Evolutionary conservation across 1,284 basidiomycete genomes (phyloP).

Genomic region (Mycena citricolor): DNA sequence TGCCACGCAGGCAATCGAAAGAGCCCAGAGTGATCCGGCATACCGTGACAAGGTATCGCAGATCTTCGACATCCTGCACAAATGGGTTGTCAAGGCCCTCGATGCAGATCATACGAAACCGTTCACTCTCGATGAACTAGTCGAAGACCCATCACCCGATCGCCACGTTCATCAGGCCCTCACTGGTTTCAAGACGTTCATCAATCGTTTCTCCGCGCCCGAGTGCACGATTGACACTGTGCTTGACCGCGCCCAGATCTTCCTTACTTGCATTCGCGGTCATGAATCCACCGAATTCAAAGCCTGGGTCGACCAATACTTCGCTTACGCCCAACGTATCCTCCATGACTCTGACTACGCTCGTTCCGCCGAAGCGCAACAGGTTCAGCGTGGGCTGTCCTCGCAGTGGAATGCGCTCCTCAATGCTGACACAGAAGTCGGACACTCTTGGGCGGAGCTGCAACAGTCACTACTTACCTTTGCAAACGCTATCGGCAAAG

Average conservation of each 20-base stretch:
- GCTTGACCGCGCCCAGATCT: constrained; percentile 32
- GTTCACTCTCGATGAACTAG: constrained; percentile 50
- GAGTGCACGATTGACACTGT: constrained; percentile 22
- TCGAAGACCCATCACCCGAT: constrained; percentile 57
- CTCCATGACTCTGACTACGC: constrained; percentile 52
- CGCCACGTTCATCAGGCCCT: constrained; percentile 55
- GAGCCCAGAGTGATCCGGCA: constrained; percentile 55
- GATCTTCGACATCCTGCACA: constrained; percentile 53
- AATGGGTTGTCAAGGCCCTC: constrained; percentile 54
- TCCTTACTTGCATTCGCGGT: constrained; percentile 43
- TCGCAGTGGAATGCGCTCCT: constrained; percentile 49
- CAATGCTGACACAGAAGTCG: constrained; percentile 41
- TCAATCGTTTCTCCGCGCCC: constrained; percentile 46
- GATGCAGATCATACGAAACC: constrained; percentile 48
- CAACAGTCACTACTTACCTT: constrained; percentile 45
- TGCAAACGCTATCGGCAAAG: constrained; percentile 43
- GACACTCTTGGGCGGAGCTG: constrained; percentile 52
- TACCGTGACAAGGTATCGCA: constrained; percentile 57
- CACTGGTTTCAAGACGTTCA: constrained; percentile 25
- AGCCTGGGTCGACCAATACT: constrained; percentile 47
- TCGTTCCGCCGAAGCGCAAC: constrained; percentile 46
- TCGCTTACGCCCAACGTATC: constrained; percentile 43
- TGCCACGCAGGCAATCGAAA: constrained; percentile 52
- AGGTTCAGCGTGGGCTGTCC: constrained; percentile 43
- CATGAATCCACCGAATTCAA: constrained; percentile 47